Percentiles rank a stretch among this genome's conserved stretches.
phyloP scores from a whole-genome alignment of 1,284 basidiomycete species.

The Tilletia caries region DNA sequence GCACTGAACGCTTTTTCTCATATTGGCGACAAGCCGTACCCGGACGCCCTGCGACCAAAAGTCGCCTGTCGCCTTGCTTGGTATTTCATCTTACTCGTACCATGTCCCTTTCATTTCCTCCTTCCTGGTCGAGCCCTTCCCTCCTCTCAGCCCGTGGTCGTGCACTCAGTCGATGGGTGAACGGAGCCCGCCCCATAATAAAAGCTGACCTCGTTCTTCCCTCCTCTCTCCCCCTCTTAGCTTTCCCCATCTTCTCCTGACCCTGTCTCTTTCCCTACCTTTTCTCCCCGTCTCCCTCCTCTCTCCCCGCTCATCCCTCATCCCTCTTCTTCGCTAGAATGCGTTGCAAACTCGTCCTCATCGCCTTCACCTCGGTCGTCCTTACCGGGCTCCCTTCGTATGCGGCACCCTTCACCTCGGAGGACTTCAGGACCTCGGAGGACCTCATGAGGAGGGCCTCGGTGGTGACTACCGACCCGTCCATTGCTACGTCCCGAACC shows the following conservation, averaged over 20 bases:
- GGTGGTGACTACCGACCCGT: background rate
- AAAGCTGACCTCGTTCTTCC: background rate
- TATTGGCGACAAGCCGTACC: too few relatives aligned
- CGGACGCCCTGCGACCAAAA: too few relatives aligned
- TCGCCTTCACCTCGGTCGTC: background rate
- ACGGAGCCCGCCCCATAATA: too few relatives aligned
- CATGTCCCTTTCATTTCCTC: too few relatives aligned
- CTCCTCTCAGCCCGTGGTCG: too few relatives aligned
- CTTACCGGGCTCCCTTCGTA: too few relatives aligned
- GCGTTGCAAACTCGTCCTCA: background rate
- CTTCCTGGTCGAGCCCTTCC: too few relatives aligned
- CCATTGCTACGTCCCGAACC: background rate
- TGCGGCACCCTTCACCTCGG: background rate
- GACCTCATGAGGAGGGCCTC: background rate
- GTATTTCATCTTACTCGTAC: too few relatives aligned
- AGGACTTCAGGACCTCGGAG: background rate
- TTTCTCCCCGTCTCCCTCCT: background rate
- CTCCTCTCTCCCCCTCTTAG: background rate
- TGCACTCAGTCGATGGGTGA: too few relatives aligned
- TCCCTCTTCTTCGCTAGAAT: background rate
- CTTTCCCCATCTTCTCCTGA: background rate
- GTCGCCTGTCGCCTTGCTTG: too few relatives aligned
- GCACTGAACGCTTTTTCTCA: too few relatives aligned
- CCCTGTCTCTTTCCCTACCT: background rate
- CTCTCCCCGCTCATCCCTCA: background rate